Evolutionary conservation across 176 grass and related monocot species (phyloP).

Genomic region (Ampelocalamus luodianensis): DNA sequence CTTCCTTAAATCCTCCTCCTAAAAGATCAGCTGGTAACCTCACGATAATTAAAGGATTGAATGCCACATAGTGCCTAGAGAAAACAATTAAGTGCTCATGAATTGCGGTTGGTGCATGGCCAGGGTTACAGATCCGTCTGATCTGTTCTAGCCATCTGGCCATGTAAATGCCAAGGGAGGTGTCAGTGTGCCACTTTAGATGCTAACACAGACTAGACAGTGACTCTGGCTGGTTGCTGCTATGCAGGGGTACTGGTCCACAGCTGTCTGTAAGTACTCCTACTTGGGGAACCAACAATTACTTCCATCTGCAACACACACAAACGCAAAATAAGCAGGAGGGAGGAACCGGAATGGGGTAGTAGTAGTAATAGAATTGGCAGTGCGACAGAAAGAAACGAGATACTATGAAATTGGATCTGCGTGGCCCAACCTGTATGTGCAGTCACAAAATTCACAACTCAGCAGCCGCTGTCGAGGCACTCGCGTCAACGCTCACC

Average conservation of each 20-base stretch:
- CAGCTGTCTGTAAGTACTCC: not conserved
- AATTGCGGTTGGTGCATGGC: conserved; percentile 54
- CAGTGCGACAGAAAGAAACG: not conserved
- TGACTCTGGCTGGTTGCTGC: conserved; percentile 22
- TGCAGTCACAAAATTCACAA: not conserved
- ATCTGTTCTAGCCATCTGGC: conserved; percentile 38
- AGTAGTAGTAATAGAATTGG: not conserved
- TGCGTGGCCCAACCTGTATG: not conserved
- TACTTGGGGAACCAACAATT: not conserved
- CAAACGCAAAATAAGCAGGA: not conserved
- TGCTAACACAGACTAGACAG: not conserved
- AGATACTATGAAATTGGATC: not conserved
- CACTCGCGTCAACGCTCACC: not conserved
- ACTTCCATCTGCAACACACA: not conserved
- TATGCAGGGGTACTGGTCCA: not conserved
- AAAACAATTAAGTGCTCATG: conserved; percentile 48
- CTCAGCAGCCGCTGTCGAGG: not conserved
- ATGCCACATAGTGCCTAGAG: conserved; percentile 51
- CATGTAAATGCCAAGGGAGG: conserved; percentile 29
- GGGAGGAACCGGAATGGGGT: not conserved
- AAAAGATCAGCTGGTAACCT: conserved; percentile 40
- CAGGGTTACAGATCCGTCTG: conserved; percentile 32
- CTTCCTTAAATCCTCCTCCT: conserved; percentile 37
- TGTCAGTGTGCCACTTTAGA: conserved; percentile 28
- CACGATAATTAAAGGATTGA: conserved; percentile 32